phyloP scores from a whole-genome alignment of 495 filamentous ascomycete genomes.

The Lasiosphaeria ovina region DNA sequence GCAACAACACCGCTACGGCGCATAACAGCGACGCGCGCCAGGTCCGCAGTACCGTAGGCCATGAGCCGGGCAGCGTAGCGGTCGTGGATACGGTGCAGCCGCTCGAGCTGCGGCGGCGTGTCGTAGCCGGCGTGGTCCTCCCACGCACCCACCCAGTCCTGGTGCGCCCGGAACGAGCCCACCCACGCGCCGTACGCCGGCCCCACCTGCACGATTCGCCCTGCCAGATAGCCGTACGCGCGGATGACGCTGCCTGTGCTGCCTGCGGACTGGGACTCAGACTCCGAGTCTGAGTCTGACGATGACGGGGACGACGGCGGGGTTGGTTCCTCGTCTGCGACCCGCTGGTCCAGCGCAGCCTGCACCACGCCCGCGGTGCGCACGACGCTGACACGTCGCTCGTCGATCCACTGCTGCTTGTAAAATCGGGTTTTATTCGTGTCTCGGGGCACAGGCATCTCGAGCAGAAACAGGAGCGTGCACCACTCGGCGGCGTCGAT shows the following conservation, averaged over 20 bases:
- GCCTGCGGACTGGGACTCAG: not conserved
- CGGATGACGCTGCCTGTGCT: not conserved
- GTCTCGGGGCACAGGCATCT: not conserved
- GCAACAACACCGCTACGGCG: slow-evolving; percentile 3
- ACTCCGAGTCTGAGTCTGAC: not conserved
- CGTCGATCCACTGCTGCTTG: slow-evolving; percentile 2
- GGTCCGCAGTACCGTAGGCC: slow-evolving; percentile 12
- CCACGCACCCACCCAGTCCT: slow-evolving; percentile 20
- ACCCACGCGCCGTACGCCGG: slow-evolving; percentile 15
- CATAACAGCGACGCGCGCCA: slow-evolving; percentile 15
- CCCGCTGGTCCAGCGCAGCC: not conserved
- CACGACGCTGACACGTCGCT: slow-evolving; percentile 15
- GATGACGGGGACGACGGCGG: not conserved
- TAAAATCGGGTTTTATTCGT: not conserved
- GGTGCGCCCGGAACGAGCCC: slow-evolving; percentile 14
- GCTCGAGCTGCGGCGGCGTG: slow-evolving; percentile 6
- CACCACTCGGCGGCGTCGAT: not conserved
- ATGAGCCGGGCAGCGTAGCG: slow-evolving; percentile 17
- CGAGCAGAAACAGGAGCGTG: not conserved
- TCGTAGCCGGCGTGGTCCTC: slow-evolving; percentile 12
- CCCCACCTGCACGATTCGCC: slow-evolving; percentile 14
- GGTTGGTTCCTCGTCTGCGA: not conserved
- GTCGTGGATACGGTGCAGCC: slow-evolving; percentile 19
- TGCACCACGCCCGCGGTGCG: slow-evolving; percentile 15
- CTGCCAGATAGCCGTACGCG: slow-evolving; percentile 19